A percentile compares a stretch with the other conserved stretches of the same genome.
Conservation (phyloP, 1,284 basidiomycete species). For the Sparassis latifolia region DNA sequence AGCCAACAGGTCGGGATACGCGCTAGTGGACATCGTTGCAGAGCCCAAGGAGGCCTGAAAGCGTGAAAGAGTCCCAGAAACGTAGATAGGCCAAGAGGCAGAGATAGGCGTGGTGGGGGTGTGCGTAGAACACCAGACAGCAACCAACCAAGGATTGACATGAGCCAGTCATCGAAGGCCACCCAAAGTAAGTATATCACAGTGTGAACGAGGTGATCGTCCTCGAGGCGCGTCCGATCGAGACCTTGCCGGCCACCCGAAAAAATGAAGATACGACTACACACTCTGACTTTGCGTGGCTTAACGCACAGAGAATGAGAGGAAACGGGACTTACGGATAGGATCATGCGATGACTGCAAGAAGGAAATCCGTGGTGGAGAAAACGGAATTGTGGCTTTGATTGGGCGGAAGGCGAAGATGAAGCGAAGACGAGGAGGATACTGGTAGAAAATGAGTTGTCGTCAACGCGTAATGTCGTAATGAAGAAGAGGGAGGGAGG, state of each 20-base stretch:
- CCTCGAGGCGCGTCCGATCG: constrained; percentile 16
- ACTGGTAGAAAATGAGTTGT: constrained; percentile 23
- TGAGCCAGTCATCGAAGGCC: neutral
- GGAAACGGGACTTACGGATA: constrained; percentile 30
- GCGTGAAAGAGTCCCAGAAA: neutral
- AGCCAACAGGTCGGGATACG: constrained; percentile 10
- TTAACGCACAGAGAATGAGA: constrained; percentile 3
- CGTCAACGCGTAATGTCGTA: constrained; percentile 22
- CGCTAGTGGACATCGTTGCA: constrained; percentile 8
- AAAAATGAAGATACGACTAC: neutral
- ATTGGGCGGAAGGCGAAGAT: constrained; percentile 14
- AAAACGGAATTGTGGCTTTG: constrained; percentile 15
- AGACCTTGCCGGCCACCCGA: constrained; percentile 9
- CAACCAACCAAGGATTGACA: neutral
- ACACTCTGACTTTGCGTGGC: neutral
- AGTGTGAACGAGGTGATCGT: no score
- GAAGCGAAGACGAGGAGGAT: constrained; percentile 22
- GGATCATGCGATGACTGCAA: constrained; percentile 29
- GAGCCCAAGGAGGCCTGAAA: neutral
- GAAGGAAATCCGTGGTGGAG: constrained; percentile 20
- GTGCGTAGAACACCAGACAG: neutral
- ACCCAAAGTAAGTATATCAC: neutral
- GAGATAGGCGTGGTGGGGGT: constrained; percentile 1
- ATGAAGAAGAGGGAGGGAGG: constrained; percentile 22
- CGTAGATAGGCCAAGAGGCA: neutral